phyloP scores from a whole-genome alignment of 2,329 filamentous ascomycete genomes.

The Verticillium zaregamsianum region DNA sequence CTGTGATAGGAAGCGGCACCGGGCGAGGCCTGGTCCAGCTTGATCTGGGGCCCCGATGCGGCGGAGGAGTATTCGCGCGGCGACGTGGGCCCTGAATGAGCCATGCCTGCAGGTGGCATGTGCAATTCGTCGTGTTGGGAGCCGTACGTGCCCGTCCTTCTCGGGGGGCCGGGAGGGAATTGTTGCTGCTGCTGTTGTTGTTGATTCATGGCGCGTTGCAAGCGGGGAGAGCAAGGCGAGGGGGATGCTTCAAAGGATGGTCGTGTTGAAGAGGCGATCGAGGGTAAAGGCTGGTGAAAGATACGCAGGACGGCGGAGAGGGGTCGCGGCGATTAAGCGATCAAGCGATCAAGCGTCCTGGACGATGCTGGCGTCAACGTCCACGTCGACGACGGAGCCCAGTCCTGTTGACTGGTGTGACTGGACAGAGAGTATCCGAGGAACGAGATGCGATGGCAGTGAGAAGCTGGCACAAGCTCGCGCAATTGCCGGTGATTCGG shows the following conservation, averaged over 20 bases:
- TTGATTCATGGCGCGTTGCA: slow-evolving; percentile 8
- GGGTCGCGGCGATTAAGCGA: too few relatives aligned
- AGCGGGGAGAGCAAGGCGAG: not conserved
- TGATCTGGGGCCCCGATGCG: slow-evolving; percentile 41
- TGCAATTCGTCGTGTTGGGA: slow-evolving; percentile 50
- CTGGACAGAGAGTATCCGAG: too few relatives aligned
- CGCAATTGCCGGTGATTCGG: too few relatives aligned
- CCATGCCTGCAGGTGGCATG: slow-evolving; percentile 40
- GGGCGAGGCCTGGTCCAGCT: slow-evolving; percentile 40
- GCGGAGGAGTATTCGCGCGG: slow-evolving; percentile 40
- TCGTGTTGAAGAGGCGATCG: not conserved
- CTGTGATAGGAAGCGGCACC: slow-evolving; percentile 34
- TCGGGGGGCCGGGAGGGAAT: slow-evolving; percentile 26
- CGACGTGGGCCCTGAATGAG: slow-evolving; percentile 38
- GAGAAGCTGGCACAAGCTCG: too few relatives aligned
- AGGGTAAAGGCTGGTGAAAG: not conserved
- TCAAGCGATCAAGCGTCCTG: too few relatives aligned
- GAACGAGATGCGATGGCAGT: too few relatives aligned
- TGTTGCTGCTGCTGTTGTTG: slow-evolving; percentile 31
- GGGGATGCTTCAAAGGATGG: not conserved
- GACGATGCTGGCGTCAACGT: not conserved
- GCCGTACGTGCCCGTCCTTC: slow-evolving; percentile 33
- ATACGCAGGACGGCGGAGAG: not conserved
- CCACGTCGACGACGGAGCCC: not conserved
- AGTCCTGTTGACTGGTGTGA: too few relatives aligned